A percentile compares a stretch with the other conserved stretches of the same genome.
Conservation (phyloP, 306 rosid genomes). For the Oemleria cerasiformis region DNA sequence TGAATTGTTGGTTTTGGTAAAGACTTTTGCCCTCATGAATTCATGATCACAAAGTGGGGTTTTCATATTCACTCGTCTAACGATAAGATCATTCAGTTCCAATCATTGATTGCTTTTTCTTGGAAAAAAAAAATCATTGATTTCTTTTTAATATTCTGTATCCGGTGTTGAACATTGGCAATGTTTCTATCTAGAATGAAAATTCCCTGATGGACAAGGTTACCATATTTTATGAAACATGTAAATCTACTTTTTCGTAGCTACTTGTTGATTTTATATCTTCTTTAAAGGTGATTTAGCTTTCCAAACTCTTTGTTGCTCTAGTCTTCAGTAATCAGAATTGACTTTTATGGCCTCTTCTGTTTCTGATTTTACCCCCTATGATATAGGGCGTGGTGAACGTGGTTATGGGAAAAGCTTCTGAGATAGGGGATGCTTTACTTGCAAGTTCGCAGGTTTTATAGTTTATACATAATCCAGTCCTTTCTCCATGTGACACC, state of each 20-base stretch:
- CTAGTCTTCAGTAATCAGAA: background rate
- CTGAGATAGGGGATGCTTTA: conserved; percentile 79
- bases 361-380: conserved; percentile 29
- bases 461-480: background rate
- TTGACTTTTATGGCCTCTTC: conserved; percentile 8
- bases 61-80: conserved; percentile 5
- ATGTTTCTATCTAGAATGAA: background rate
- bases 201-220: background rate
- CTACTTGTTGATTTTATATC: conserved; percentile 2
- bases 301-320: conserved; percentile 11
- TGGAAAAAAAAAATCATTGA: background rate
- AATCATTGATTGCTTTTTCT: conserved; percentile 12
- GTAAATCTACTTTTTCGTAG: background rate
- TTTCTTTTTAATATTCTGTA: conserved; percentile 6
- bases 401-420: conserved; percentile 92
- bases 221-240: background rate
- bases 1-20: background rate
- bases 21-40: background rate
- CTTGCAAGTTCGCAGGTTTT: conserved; percentile 84
- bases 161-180: background rate
- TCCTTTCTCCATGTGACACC: conserved; percentile 7
- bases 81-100: conserved; percentile 15
- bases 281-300: conserved; percentile 1
- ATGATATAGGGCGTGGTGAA: conserved; percentile 79
- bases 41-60: conserved; percentile 14